Percentiles rank a stretch among this genome's conserved stretches.
Conservation (phyloP, 192 early-diverging fungal species). For the Phycomyces blakesleeanus region DNA sequence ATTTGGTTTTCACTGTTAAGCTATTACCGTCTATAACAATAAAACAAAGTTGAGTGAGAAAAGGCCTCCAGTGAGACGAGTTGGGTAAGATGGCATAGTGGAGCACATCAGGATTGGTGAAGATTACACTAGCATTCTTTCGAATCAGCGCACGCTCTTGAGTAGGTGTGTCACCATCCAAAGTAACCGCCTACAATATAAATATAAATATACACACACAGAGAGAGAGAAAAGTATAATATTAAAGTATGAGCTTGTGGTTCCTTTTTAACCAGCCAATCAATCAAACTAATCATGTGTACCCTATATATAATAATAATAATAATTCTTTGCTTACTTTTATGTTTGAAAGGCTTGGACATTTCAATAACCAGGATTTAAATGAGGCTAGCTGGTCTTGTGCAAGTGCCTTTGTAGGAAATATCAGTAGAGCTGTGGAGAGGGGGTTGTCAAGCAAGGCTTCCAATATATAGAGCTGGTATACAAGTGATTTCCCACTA, state of each 20-base stretch:
- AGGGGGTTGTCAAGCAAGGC: slow-evolving; percentile 39
- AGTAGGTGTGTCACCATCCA: slow-evolving; percentile 64
- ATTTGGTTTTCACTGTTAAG: neutral
- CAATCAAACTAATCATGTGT: too few species aligned
- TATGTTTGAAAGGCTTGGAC: slow-evolving; percentile 32
- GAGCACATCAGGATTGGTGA: slow-evolving; percentile 85
- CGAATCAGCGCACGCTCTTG: slow-evolving; percentile 46
- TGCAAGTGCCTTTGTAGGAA: slow-evolving; percentile 81
- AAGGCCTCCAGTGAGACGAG: slow-evolving; percentile 49
- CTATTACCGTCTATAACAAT: slow-evolving; percentile 63
- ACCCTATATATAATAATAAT: neutral
- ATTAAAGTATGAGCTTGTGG: too few species aligned
- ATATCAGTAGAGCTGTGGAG: slow-evolving; percentile 55
- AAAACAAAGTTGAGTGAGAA: slow-evolving; percentile 49
- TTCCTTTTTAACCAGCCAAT: too few species aligned
- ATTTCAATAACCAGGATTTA: slow-evolving; percentile 19
- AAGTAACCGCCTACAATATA: slow-evolving; percentile 41
- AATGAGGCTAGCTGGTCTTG: slow-evolving; percentile 71
- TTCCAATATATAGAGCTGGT: slow-evolving; percentile 66
- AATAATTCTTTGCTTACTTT: slow-evolving; percentile 2
- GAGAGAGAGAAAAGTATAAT: neutral
- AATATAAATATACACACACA: too few species aligned
- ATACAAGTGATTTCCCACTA: slow-evolving; percentile 81
- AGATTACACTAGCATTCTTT: slow-evolving; percentile 51
- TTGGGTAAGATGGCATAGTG: slow-evolving; percentile 66